Percentiles rank a stretch among this genome's conserved stretches.
Evolutionary conservation across 2,329 filamentous ascomycete species (phyloP).

Genomic region (Fusarium sp.): DNA sequence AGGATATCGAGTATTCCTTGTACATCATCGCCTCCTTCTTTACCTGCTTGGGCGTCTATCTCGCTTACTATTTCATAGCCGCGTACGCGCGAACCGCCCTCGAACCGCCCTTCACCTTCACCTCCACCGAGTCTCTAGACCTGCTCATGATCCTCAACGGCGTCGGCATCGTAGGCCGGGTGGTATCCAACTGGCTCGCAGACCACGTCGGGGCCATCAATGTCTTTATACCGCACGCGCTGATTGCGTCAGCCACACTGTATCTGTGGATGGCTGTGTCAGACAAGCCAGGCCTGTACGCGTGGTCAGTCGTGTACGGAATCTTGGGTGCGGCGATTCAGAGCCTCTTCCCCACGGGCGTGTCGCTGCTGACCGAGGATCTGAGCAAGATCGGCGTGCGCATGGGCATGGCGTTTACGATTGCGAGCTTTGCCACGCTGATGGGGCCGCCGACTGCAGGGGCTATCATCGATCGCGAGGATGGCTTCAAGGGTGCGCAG

Average conservation of each 20-base stretch:
- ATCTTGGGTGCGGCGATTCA: conserved; percentile 70
- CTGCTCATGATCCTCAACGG: conserved; percentile 74
- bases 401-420: conserved; percentile 69
- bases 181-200: conserved; percentile 68
- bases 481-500: conserved; percentile 62
- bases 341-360: conserved; percentile 69
- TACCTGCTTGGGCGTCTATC: conserved; percentile 65
- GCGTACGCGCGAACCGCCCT: conserved; percentile 59
- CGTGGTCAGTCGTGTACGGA: conserved; percentile 71
- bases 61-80: conserved; percentile 69
- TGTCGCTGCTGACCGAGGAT: conserved; percentile 66
- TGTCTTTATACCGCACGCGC: conserved; percentile 62
- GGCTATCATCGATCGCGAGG: conserved; percentile 57
- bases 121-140: conserved; percentile 65
- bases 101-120: conserved; percentile 54
- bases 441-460: conserved; percentile 64
- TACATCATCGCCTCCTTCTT: conserved; percentile 52
- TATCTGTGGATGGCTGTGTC: conserved; percentile 70
- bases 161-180: conserved; percentile 66
- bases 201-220: conserved; percentile 70
- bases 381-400: conserved; percentile 62
- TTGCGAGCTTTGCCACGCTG: conserved; percentile 64
- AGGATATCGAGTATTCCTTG: conserved; percentile 57
- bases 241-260: conserved; percentile 56
- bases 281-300: conserved; percentile 63